phyloP scores from a whole-genome alignment of 495 filamentous ascomycete species.

The Friedmanniomyces endolithicus region DNA sequence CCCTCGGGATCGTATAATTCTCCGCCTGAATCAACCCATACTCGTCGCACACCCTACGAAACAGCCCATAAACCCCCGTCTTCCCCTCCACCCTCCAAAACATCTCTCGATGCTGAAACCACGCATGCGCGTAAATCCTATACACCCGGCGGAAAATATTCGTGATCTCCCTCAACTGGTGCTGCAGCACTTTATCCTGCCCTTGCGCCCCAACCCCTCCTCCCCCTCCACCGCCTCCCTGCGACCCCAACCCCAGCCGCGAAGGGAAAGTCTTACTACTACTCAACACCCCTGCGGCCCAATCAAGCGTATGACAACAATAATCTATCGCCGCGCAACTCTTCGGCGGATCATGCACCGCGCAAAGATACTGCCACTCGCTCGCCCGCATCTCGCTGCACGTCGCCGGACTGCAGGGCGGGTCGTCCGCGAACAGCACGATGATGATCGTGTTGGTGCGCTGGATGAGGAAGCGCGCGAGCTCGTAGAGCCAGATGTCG shows the following conservation, averaged over 20 bases:
- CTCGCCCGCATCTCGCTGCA: conserved; percentile 97
- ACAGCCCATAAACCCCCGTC: conserved; percentile 82
- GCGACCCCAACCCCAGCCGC: conserved; percentile 57
- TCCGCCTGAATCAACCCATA: conserved; percentile 82
- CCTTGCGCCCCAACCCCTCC: neutral
- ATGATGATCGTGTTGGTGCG: conserved; percentile 86
- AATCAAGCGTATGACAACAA: conserved; percentile 95
- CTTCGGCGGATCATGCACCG: conserved; percentile 90
- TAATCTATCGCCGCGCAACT: conserved; percentile 96
- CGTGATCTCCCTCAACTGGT: conserved; percentile 66
- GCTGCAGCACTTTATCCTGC: conserved; percentile 26
- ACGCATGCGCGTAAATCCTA: conserved; percentile 94
- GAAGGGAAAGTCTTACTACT: conserved; percentile 86
- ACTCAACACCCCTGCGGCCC: conserved; percentile 83
- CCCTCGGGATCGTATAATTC: conserved; percentile 86
- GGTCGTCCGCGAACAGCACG: conserved; percentile 78
- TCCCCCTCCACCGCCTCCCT: conserved; percentile 36
- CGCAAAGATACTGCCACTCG: conserved; percentile 98
- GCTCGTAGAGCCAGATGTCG: conserved; percentile 90
- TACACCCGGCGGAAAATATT: conserved; percentile 92
- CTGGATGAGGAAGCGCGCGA: conserved; percentile 85
- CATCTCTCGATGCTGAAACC: conserved; percentile 92
- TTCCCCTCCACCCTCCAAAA: conserved; percentile 91
- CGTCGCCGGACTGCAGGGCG: conserved; percentile 71
- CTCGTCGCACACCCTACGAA: conserved; percentile 89